These are phyloP conservation scores for Spergularia marina DNA, from an alignment of 148 eudicot species.

Conservation along the genomic window DNA sequence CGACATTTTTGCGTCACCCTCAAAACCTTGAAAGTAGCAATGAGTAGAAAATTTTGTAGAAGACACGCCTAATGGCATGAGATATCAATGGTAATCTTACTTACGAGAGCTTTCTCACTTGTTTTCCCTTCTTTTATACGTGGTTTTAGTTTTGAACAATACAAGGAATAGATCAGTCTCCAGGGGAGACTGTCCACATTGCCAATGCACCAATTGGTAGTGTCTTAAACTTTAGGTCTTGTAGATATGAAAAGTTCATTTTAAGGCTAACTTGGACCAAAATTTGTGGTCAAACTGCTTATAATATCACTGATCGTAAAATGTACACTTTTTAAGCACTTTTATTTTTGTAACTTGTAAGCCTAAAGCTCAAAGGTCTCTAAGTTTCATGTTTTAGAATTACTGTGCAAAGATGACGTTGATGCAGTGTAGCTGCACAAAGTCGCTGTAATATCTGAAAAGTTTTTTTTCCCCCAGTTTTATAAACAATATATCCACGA, in stretches of 20 bases:
- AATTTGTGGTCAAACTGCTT: background rate
- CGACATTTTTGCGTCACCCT: background rate
- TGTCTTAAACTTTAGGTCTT: background rate
- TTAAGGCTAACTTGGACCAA: background rate
- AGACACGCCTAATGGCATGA: background rate
- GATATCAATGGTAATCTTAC: slow-evolving; percentile 9
- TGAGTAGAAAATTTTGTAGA: slow-evolving; percentile 13
- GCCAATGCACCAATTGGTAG: background rate
- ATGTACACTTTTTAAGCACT: background rate
- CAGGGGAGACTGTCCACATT: background rate
- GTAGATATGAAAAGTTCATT: background rate
- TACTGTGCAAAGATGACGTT: too few relatives aligned
- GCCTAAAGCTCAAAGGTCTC: too few relatives aligned
- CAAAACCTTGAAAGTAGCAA: background rate
- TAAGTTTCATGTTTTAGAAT: too few relatives aligned
- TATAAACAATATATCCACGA: too few relatives aligned
- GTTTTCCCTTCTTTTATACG: slow-evolving; percentile 4
- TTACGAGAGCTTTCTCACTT: background rate
- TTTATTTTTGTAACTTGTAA: too few relatives aligned
- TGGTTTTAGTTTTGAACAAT: slow-evolving; percentile 7
- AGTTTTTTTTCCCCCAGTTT: too few relatives aligned
- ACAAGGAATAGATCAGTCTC: background rate
- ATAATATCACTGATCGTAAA: background rate
- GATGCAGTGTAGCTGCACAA: too few relatives aligned
- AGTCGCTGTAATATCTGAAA: too few relatives aligned